Percentiles rank a stretch among this genome's conserved stretches.
Evolutionary conservation across 2,329 filamentous ascomycete genomes (phyloP).

Genomic region (Pseudogymnoascus sp.): DNA sequence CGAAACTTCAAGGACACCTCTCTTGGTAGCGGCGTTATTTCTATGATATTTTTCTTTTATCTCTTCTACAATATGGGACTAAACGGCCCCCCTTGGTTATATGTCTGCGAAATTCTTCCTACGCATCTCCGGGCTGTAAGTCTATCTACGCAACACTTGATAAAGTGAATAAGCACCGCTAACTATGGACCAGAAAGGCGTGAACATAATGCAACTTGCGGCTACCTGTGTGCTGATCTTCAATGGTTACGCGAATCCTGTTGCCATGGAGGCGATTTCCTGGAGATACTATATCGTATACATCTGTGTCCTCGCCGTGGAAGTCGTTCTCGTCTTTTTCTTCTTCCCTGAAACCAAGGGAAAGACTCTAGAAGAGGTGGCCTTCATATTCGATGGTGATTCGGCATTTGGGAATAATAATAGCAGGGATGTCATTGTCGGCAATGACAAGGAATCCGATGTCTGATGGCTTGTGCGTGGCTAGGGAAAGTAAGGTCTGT

Average conservation of each 20-base stretch:
- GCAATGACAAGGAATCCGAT: not conserved
- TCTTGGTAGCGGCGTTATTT: conserved; percentile 27
- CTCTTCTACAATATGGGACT: not conserved
- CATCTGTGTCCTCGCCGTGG: conserved; percentile 12
- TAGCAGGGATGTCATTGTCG: not conserved
- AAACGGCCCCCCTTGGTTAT: not conserved
- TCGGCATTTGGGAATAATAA: conserved; percentile 8
- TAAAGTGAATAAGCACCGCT: not conserved
- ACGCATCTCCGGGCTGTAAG: not conserved
- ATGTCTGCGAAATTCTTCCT: not conserved
- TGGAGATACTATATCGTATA: conserved; percentile 27
- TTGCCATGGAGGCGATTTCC: conserved; percentile 27
- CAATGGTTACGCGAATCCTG: conserved; percentile 35
- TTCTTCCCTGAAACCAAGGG: conserved; percentile 16
- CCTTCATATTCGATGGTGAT: conserved; percentile 17
- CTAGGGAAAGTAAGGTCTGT: not conserved
- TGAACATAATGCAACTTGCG: conserved; percentile 13
- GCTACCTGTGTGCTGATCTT: conserved; percentile 27
- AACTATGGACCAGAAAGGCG: not conserved
- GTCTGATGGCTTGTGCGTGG: not conserved
- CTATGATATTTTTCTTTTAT: conserved; percentile 30
- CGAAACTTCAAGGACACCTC: conserved; percentile 12
- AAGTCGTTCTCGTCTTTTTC: conserved; percentile 12
- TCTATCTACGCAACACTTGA: too few species aligned
- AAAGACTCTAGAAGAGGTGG: conserved; percentile 15